phyloP scores from a whole-genome alignment of 2,329 filamentous ascomycete species.

The Conoideocrella luteorostrata region DNA sequence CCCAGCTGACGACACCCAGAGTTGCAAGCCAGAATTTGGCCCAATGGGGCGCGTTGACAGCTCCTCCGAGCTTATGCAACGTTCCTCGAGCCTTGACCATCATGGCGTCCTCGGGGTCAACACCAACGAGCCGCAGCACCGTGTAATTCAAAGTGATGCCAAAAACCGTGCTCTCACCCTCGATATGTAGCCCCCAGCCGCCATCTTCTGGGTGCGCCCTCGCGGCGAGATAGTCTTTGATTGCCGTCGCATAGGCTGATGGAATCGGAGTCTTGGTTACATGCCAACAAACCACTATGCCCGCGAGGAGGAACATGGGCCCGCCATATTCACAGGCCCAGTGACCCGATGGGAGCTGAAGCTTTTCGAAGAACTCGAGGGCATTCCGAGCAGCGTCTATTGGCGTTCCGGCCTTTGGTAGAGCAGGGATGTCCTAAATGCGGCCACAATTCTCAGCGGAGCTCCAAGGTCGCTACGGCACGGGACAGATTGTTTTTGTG shows the following conservation, averaged over 20 bases:
- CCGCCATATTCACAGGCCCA: slow-evolving; percentile 98
- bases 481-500: background rate
- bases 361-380: slow-evolving; percentile 78
- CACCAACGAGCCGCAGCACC: slow-evolving; percentile 71
- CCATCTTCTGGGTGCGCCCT: slow-evolving; percentile 81
- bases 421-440: slow-evolving; percentile 62
- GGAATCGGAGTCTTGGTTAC: slow-evolving; percentile 84
- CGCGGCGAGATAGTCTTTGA: slow-evolving; percentile 86
- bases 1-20: slow-evolving; percentile 78
- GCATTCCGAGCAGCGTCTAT: slow-evolving; percentile 77
- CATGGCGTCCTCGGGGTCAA: slow-evolving; percentile 72
- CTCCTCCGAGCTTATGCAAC: slow-evolving; percentile 80
- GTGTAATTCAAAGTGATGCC: slow-evolving; percentile 88
- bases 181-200: slow-evolving; percentile 96
- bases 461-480: background rate
- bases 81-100: slow-evolving; percentile 80
- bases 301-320: slow-evolving; percentile 90
- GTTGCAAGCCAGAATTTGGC: slow-evolving; percentile 92
- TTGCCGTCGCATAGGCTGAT: slow-evolving; percentile 72
- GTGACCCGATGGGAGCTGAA: slow-evolving; percentile 83
- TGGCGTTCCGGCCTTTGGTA: slow-evolving; percentile 64
- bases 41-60: slow-evolving; percentile 83
- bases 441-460: background rate
- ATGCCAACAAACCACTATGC: slow-evolving; percentile 80
- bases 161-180: slow-evolving; percentile 87